Evolutionary conservation across 495 filamentous ascomycete species (phyloP).

Genomic region (Annulohypoxylon nitens): DNA sequence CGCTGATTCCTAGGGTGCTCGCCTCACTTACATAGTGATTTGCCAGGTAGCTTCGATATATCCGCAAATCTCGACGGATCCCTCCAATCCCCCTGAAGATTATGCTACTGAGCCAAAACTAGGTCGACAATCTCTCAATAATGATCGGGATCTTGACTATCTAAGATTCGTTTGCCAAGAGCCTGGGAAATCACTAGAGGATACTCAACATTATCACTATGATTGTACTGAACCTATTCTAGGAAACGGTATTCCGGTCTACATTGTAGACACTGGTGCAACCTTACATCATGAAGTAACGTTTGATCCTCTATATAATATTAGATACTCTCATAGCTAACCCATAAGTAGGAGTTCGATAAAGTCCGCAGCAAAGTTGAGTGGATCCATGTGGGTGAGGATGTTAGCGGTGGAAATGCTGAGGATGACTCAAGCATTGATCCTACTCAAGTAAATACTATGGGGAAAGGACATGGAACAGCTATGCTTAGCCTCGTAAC

Average conservation of each 20-base stretch:
- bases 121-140: too few relatives aligned
- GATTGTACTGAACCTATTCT: not conserved
- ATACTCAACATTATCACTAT: not conserved
- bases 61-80: not conserved
- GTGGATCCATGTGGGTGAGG: constrained; percentile 4
- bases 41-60: not conserved
- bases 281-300: constrained; percentile 6
- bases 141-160: not conserved
- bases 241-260: constrained; percentile 1
- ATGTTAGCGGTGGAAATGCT: not conserved
- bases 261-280: constrained; percentile 9
- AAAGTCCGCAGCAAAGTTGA: not conserved
- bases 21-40: not conserved
- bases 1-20: too few relatives aligned
- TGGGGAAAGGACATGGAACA: not conserved
- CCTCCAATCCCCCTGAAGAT: not conserved
- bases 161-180: constrained; percentile 2
- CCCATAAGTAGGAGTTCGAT: not conserved
- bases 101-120: too few relatives aligned
- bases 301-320: not conserved
- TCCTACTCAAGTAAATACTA: not conserved
- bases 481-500: constrained; percentile 12
- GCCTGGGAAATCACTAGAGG: not conserved
- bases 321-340: not conserved
- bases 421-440: not conserved